Conservation (phyloP, 345 rosid genomes). For the Angophora floribunda region DNA sequence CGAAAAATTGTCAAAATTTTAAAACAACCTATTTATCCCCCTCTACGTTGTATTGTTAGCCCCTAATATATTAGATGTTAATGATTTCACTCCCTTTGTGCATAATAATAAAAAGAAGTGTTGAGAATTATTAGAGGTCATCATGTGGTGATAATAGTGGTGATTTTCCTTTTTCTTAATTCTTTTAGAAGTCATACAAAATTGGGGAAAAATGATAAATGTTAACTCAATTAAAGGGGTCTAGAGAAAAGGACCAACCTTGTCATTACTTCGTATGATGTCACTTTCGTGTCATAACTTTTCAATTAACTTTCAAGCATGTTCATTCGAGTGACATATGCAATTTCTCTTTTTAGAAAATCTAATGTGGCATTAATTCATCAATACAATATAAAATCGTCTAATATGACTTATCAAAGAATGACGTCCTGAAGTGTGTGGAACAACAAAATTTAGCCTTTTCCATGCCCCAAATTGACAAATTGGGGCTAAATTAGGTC, state of each 20-base stretch:
- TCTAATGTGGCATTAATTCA: neutral
- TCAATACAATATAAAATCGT: neutral
- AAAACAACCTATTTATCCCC: no score
- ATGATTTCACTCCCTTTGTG: neutral
- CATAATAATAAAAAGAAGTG: neutral
- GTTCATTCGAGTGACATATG: neutral
- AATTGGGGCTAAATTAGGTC: neutral
- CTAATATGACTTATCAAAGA: neutral
- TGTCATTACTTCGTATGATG: neutral
- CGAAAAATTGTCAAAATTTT: no score
- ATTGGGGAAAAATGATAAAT: neutral
- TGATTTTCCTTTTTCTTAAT: neutral
- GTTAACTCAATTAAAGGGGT: neutral
- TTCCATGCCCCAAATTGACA: neutral
- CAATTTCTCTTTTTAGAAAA: neutral
- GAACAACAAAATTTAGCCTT: neutral
- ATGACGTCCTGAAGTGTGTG: neutral
- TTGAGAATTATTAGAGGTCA: neutral
- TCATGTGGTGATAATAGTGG: neutral
- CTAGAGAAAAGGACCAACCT: neutral
- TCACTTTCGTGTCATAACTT: neutral
- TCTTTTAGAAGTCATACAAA: neutral
- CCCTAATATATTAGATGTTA: no score
- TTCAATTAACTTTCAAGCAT: neutral
- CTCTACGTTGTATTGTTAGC: no score